phyloP scores from a whole-genome alignment of 495 filamentous ascomycete species.

The Hyaloscypha finlandica region DNA sequence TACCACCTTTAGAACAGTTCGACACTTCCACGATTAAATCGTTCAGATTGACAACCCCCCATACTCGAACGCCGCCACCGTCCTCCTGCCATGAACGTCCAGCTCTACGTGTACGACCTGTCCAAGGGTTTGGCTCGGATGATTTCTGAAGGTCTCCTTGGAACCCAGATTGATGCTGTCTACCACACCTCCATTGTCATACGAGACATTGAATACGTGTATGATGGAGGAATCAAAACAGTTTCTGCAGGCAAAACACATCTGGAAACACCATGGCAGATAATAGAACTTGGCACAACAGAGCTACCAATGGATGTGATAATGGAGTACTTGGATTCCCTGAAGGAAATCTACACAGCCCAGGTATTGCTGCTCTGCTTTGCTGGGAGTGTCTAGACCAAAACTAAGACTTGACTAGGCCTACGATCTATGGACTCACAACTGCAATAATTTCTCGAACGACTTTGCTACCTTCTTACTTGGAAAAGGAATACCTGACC shows the following conservation, averaged over 20 bases:
- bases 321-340: constrained; percentile 82
- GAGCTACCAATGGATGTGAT: constrained; percentile 82
- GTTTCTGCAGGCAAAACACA: constrained; percentile 78
- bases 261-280: constrained; percentile 81
- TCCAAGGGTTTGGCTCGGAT: constrained; percentile 64
- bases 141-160: constrained; percentile 55
- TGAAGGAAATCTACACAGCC: constrained; percentile 79
- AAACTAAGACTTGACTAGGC: constrained; percentile 49
- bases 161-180: constrained; percentile 54
- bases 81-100: constrained; percentile 70
- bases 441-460: constrained; percentile 98
- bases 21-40: not conserved
- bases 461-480: constrained; percentile 89
- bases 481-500: constrained; percentile 84
- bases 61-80: not conserved
- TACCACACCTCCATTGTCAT: constrained; percentile 65
- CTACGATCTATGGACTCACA: constrained; percentile 83
- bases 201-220: constrained; percentile 58
- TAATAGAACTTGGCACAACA: constrained; percentile 71
- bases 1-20: not conserved
- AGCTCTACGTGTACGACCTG: constrained; percentile 93
- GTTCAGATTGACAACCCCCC: not conserved
- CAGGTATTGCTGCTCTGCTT: constrained; percentile 51
- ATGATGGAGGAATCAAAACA: constrained; percentile 73
- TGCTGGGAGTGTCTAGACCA: not conserved